Evolutionary conservation across 1,284 basidiomycete species (phyloP).

Genomic region (Melampsora larici-populina): DNA sequence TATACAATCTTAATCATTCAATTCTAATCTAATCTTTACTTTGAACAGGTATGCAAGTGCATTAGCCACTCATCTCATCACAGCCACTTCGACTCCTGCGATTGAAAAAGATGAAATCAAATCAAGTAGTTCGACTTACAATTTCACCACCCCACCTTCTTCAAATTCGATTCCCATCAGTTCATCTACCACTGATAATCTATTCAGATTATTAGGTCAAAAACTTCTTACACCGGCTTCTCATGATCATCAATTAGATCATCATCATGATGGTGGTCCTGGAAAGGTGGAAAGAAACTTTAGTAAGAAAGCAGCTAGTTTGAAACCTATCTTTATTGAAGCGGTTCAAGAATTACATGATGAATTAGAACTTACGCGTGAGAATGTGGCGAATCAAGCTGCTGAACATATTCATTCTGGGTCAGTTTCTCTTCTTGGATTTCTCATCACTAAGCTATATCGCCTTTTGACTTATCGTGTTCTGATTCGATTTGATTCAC

Average conservation of each 20-base stretch:
- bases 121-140: not conserved
- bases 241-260: slow-evolving; percentile 2
- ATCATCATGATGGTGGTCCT: not conserved
- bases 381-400: slow-evolving; percentile 38
- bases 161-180: slow-evolving; percentile 14
- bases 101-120: slow-evolving; percentile 16
- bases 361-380: slow-evolving; percentile 33
- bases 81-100: not conserved
- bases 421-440: slow-evolving; percentile 7
- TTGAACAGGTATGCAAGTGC: slow-evolving; percentile 38
- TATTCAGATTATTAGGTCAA: slow-evolving; percentile 31
- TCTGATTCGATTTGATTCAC: not conserved
- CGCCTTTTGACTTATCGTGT: not conserved
- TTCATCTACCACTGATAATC: slow-evolving; percentile 13
- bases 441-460: too few species aligned
- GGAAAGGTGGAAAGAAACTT: slow-evolving; percentile 23
- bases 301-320: slow-evolving; percentile 12
- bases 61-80: slow-evolving; percentile 11
- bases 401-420: slow-evolving; percentile 42
- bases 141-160: slow-evolving; percentile 13
- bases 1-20: not conserved
- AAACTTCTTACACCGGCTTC: slow-evolving; percentile 9
- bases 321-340: slow-evolving; percentile 43
- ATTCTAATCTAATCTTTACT: not conserved
- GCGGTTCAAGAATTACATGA: slow-evolving; percentile 42